These are phyloP conservation scores for Hypoxylon rickii DNA, from an alignment of 495 filamentous ascomycete species.

Conservation along the genomic window DNA sequence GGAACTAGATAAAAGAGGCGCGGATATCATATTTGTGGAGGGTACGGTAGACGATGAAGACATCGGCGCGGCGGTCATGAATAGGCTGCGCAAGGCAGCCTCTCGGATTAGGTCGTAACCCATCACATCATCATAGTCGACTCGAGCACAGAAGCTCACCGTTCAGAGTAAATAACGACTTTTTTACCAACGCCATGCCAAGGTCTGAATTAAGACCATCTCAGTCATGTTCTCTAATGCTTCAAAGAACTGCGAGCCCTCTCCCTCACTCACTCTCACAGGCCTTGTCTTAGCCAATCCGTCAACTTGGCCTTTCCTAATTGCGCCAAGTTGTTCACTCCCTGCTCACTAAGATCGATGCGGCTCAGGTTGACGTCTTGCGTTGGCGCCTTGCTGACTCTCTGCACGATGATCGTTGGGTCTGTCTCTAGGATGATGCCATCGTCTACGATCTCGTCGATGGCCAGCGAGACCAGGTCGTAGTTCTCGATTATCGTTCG, in stretches of 20 bases:
- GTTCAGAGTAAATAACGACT: conserved; percentile 31
- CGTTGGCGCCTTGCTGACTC: conserved; percentile 88
- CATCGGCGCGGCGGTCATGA: conserved; percentile 95
- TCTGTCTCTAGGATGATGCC: conserved; percentile 97
- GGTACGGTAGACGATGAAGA: conserved; percentile 81
- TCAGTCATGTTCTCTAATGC: neutral
- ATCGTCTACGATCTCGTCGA: conserved; percentile 96
- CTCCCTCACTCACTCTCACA: too few species aligned
- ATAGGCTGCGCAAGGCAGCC: conserved; percentile 88
- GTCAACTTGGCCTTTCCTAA: conserved; percentile 91
- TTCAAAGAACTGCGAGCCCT: conserved; percentile 8
- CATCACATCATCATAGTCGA: conserved; percentile 9
- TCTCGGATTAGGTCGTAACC: conserved; percentile 54
- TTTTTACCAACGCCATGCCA: conserved; percentile 41
- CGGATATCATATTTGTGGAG: conserved; percentile 89
- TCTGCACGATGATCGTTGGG: conserved; percentile 84
- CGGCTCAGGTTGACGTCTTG: conserved; percentile 90
- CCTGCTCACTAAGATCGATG: conserved; percentile 95
- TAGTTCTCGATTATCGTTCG: conserved; percentile 98
- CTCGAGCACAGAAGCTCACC: conserved; percentile 22
- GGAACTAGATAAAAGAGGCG: conserved; percentile 76
- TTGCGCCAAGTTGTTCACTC: conserved; percentile 91
- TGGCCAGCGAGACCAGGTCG: conserved; percentile 84
- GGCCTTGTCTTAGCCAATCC: conserved; percentile 84
- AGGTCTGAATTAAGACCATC: conserved; percentile 20